A percentile compares a stretch with the other conserved stretches of the same genome.
phyloP scores from a whole-genome alignment of 345 rosid species.

The Ceriops zippeliana region DNA sequence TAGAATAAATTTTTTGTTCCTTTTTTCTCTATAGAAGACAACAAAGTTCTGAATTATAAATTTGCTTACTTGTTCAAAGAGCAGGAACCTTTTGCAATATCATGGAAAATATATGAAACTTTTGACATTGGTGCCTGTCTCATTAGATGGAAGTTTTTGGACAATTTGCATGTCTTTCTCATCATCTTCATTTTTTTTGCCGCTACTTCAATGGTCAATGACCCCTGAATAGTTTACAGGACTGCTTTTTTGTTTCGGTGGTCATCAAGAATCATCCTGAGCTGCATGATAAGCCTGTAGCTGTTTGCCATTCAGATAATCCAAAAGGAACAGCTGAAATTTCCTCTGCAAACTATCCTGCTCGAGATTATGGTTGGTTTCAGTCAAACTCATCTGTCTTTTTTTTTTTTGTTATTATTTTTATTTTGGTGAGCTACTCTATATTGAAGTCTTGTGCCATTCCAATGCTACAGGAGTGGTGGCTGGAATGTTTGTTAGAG shows the following conservation, averaged over 20 bases:
- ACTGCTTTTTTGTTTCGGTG: conserved; percentile 90
- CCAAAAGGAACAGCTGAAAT: conserved; percentile 96
- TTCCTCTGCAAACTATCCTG: conserved; percentile 94
- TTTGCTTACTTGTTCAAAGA: no score
- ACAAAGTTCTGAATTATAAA: no score
- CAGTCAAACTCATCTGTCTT: conserved; percentile 18
- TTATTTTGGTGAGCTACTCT: conserved; percentile 9
- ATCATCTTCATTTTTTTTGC: neutral
- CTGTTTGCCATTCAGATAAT: conserved; percentile 87
- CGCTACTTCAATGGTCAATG: conserved; percentile 7
- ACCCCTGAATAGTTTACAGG: conserved; percentile 51
- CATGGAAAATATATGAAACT: no score
- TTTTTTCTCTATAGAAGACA: no score
- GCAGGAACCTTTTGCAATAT: no score
- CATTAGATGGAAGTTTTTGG: neutral
- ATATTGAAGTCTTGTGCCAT: conserved; percentile 10
- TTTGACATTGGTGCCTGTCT: no score
- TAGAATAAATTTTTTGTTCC: no score
- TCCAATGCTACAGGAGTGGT: conserved; percentile 48
- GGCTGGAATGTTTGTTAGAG: conserved; percentile 95
- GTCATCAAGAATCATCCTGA: conserved; percentile 68
- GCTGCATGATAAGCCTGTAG: conserved; percentile 79
- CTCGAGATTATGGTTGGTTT: conserved; percentile 77
- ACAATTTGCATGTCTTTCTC: neutral
- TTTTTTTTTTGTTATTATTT: neutral